Evolutionary conservation across 352 stramenopile genomes (phyloP).

Genomic region (Globisporangium cylindrosporum): DNA sequence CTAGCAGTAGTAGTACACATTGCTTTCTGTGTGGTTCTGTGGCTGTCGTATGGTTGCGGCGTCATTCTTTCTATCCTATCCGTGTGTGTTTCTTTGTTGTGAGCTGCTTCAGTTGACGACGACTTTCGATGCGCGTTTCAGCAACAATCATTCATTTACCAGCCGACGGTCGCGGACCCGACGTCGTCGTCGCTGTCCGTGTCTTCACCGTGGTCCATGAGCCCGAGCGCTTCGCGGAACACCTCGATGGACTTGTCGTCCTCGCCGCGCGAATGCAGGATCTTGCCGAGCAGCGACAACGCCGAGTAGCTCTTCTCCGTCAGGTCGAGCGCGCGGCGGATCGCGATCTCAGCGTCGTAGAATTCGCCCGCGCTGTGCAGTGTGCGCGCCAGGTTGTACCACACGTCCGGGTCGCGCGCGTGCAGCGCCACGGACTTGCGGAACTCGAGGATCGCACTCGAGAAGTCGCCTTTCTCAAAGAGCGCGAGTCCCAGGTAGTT

Average conservation of each 20-base stretch:
- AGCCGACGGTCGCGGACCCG: constrained; percentile 75
- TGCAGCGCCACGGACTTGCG: constrained; percentile 70
- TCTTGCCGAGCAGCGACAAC: constrained; percentile 79
- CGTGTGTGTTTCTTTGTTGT: constrained; percentile 3
- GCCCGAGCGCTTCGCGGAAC: constrained; percentile 67
- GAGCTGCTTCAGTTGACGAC: neutral
- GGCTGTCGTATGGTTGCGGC: neutral
- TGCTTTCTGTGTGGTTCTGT: constrained; percentile 3
- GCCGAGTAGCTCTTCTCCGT: constrained; percentile 57
- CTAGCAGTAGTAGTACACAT: constrained; percentile 3
- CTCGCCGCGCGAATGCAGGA: constrained; percentile 75
- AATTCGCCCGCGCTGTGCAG: constrained; percentile 53
- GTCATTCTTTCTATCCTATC: constrained; percentile 5
- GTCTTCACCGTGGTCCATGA: constrained; percentile 63
- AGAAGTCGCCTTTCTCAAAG: constrained; percentile 64
- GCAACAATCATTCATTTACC: constrained; percentile 28
- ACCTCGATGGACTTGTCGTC: constrained; percentile 73
- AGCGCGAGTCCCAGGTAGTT: constrained; percentile 70
- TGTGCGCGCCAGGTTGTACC: constrained; percentile 71
- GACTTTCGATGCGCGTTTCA: neutral
- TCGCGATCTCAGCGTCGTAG: constrained; percentile 66
- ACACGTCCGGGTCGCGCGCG: constrained; percentile 64
- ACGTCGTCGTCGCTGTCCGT: constrained; percentile 75
- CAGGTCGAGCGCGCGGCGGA: constrained; percentile 52
- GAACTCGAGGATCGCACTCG: constrained; percentile 56